Base-by-base conservation (phyloP, 2,329 filamentous ascomycete genomes). In the Colletotrichum cereale region DNA sequence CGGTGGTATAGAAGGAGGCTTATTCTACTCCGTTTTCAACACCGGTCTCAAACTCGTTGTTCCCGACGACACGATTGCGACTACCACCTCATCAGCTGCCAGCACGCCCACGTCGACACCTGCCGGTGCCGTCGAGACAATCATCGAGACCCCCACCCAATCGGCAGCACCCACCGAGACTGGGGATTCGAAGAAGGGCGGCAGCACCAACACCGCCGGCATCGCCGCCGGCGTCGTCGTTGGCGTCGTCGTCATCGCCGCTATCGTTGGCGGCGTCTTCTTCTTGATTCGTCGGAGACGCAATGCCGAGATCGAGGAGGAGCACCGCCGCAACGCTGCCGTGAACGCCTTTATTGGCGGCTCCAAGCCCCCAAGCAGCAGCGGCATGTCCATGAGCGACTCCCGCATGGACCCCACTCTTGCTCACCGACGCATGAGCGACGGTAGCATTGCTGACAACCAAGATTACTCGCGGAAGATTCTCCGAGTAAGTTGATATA, bases 401-500 rank as follows among this genome's bases (percentile, higher is more conserved):
- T 91, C 93, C 52, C 90, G 96, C 66, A 90, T 98, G 68, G 96
- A 98, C 75, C 94, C 95, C 10, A 91, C 95, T 74, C 91, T 97
- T 88, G 91, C 92, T 70, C 90, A 95, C 76, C 88, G 94, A 79
- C 90, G 95, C 82, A 89, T 96, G 84, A 98, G 96, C 83, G 94
- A 96, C 78, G 96, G 96, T 76, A 98, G 95, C 82, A 98, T 98
- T 81, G 96, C 95, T 63, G 96, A 98, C 81, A 97, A 98, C 83
- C 91, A 97, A 83, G 96, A 98, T 82, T 98, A 97, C 84, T 98
- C 96, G 74, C 91, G 96, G 84, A 93, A 93, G 84, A 98, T 98
- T 82, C 89, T 98, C 79, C 93, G 97, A 90, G 96, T 97, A 88
- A 75, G 89, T 84, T n/a, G 2, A 11, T 47, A n/a, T n/a, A 47